phyloP scores from a whole-genome alignment of 352 stramenopile genomes.

The Hyaloperonospora brassicae region DNA sequence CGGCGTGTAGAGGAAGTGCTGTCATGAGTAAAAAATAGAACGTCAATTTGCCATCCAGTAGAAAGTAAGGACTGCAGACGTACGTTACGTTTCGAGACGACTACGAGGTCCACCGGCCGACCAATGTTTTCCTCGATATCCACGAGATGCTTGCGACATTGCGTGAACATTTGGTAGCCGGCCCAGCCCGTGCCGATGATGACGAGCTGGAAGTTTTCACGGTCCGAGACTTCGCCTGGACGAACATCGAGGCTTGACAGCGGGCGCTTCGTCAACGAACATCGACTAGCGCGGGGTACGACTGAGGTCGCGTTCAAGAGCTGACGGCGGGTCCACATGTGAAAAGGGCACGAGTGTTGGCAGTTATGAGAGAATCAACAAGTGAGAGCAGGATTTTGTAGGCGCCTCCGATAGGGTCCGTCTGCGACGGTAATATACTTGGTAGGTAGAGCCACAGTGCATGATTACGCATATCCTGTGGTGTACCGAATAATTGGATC shows the following conservation, averaged over 20 bases:
- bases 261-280: slow-evolving; percentile 20
- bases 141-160: slow-evolving; percentile 68
- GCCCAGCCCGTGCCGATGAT: slow-evolving; percentile 78
- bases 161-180: slow-evolving; percentile 65
- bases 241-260: slow-evolving; percentile 15
- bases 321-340: slow-evolving; percentile 18
- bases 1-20: slow-evolving; percentile 98
- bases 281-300: slow-evolving; percentile 14
- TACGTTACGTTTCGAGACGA: slow-evolving; percentile 79
- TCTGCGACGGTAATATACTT: too few relatives aligned
- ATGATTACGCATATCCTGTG: too few relatives aligned
- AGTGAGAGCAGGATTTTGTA: too few relatives aligned
- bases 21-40: slow-evolving; percentile 1
- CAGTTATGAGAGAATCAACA: too few relatives aligned
- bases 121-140: slow-evolving; percentile 59
- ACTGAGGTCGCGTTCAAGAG: slow-evolving; percentile 18
- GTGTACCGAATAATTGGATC: too few relatives aligned
- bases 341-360: neutral
- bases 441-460: too few relatives aligned
- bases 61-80: slow-evolving; percentile 3
- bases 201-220: slow-evolving; percentile 62
- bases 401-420: too few relatives aligned
- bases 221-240: slow-evolving; percentile 31
- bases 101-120: slow-evolving; percentile 55
- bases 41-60: neutral